Evolutionary conservation across 305 asterid genomes (phyloP).

Genomic region (Fraxinus platypoda): DNA sequence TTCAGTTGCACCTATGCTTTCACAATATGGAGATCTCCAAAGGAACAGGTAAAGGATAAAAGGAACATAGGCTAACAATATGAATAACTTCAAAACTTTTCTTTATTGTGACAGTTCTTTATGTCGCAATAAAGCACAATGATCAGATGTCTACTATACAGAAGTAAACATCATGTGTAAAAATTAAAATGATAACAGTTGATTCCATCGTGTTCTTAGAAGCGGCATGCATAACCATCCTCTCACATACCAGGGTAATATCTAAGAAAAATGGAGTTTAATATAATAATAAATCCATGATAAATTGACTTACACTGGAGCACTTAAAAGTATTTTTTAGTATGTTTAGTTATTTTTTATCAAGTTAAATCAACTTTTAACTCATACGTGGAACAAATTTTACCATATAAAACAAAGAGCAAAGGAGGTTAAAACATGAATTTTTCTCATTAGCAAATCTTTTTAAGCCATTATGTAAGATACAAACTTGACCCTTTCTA

Average conservation of each 20-base stretch:
- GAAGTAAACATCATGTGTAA: neutral
- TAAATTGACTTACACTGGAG: neutral
- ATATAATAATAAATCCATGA: neutral
- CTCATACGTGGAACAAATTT: neutral
- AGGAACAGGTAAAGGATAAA: neutral
- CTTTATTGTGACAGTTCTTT: neutral
- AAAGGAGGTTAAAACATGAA: neutral
- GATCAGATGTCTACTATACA: neutral
- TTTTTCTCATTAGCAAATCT: neutral
- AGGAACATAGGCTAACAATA: neutral
- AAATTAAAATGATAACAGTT: neutral
- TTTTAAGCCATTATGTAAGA: neutral
- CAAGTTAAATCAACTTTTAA: neutral
- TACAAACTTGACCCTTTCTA: neutral
- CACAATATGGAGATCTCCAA: neutral
- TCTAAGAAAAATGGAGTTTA: neutral
- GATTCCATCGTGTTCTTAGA: neutral
- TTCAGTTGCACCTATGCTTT: constrained; percentile 4
- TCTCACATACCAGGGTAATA: neutral
- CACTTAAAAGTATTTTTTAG: neutral
- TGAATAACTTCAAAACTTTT: neutral
- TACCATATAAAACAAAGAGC: neutral
- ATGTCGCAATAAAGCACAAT: neutral
- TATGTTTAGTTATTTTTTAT: neutral
- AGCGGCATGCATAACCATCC: neutral